A percentile compares a stretch with the other conserved stretches of the same genome.
Evolutionary conservation across 2,329 filamentous ascomycete genomes (phyloP).

Genomic region (Ilyonectria destructans): DNA sequence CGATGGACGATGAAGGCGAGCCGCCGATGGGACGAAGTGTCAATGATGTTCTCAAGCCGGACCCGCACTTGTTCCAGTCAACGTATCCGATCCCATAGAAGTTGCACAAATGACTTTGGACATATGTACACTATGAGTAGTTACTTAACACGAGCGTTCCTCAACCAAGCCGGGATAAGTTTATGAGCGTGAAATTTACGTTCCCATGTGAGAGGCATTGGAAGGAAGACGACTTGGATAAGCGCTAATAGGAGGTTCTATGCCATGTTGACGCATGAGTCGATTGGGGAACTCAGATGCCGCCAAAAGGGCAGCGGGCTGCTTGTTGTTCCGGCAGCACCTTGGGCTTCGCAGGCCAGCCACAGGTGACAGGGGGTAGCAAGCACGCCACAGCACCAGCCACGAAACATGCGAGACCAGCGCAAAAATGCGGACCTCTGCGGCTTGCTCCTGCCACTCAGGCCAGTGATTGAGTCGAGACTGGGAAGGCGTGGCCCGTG

Average conservation of each 20-base stretch:
- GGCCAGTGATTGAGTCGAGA: not conserved
- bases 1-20: constrained; percentile 75
- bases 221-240: not conserved
- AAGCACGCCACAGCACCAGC: not conserved
- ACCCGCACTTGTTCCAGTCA: constrained; percentile 48
- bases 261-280: constrained; percentile 32
- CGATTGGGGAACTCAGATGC: constrained; percentile 33
- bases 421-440: not conserved
- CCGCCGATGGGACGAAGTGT: constrained; percentile 71
- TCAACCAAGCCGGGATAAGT: not conserved
- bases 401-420: not conserved
- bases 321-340: constrained; percentile 18
- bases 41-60: constrained; percentile 70
- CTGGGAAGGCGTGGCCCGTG: constrained; percentile 2
- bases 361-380: too few relatives aligned
- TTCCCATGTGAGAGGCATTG: too few relatives aligned
- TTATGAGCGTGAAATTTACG: too few relatives aligned
- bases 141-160: constrained; percentile 2
- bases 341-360: too few relatives aligned
- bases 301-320: constrained; percentile 19
- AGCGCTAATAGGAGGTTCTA: constrained; percentile 26
- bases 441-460: not conserved
- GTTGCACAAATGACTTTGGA: constrained; percentile 40
- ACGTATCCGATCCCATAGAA: constrained; percentile 35
- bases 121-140: constrained; percentile 47